Percentiles rank a stretch among this genome's conserved stretches.
These are phyloP conservation scores for Danielia reshetovae DNA, from an alignment of 805 yeast species.

Conservation along the genomic window DNA sequence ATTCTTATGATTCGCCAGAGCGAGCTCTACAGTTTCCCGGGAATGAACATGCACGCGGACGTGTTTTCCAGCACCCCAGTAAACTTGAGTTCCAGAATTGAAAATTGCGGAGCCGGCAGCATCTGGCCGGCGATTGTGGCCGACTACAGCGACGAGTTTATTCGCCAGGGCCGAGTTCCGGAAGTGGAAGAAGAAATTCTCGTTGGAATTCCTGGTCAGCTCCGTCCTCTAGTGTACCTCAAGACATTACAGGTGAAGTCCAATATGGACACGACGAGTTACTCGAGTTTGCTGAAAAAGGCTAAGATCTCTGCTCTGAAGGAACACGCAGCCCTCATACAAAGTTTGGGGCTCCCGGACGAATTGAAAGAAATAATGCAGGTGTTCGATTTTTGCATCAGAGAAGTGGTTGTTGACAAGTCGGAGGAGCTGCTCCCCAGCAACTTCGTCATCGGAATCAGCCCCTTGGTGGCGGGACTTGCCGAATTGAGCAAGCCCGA, in stretches of 20 bases:
- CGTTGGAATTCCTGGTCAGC: constrained; percentile 27
- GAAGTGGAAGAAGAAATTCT: constrained; percentile 16
- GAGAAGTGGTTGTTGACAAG: constrained; percentile 14
- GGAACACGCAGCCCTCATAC: background rate
- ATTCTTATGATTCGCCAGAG: constrained; percentile 11
- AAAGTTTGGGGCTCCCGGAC: background rate
- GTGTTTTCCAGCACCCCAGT: constrained; percentile 9
- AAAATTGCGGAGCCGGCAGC: constrained; percentile 4
- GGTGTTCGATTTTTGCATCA: constrained; percentile 30
- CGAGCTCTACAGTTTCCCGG: constrained; percentile 8
- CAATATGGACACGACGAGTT: constrained; percentile 25
- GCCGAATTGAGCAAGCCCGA: constrained; percentile 24
- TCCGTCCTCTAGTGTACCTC: constrained; percentile 30
- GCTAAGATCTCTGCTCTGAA: constrained; percentile 13
- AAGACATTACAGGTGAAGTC: constrained; percentile 29
- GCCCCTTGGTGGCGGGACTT: constrained; percentile 16
- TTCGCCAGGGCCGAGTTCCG: constrained; percentile 7
- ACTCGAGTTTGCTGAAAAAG: constrained; percentile 25
- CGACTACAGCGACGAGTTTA: constrained; percentile 13
- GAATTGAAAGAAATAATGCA: constrained; percentile 22
- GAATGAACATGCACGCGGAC: constrained; percentile 10
- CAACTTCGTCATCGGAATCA: constrained; percentile 20
- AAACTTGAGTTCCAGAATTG: constrained; percentile 4
- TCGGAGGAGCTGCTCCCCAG: constrained; percentile 4
- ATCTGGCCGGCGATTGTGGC: constrained; percentile 20